Evolutionary conservation across 2,329 filamentous ascomycete species (phyloP), one percentile per base, ranked within the genome.

Genomic region (Colletotrichum tanaceti): DNA sequence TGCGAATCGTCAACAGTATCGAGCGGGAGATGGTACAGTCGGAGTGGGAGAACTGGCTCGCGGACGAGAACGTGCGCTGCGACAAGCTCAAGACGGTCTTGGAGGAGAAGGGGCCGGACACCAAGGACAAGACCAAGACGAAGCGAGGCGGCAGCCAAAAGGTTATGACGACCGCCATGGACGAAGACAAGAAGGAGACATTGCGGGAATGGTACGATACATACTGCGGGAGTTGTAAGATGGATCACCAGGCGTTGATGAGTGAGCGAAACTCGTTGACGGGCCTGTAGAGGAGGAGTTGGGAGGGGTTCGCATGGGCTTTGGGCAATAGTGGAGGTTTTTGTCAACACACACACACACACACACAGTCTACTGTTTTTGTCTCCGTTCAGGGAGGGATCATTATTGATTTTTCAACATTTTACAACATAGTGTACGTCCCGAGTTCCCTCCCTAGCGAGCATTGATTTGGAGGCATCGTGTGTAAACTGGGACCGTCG

Each of bases 21-120:
- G 96, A 98, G 83, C 86, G 87, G 67, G 94, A 98, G 78, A 90
- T 97, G 77, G 80, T 98, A 62, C 87, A 89, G 74, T 91, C 91
- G 0, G 95, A 98, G 78, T 99, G 94, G 91, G 94, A 97, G 81
- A 92, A 93, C 71, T 99, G 95, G 94, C 85, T 98, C 38, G 80
- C 87, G 3, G 91, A 93, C 72, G 96, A 99, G 81, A 90, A 89
- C 71, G 79, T 84, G 41, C 87, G 92, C 57, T 99, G 96, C 78
- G 88, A 88, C 65, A 87, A 91, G 75, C 82, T 88, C 6, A 80
- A 83, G 32, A 75, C 75, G 39, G 78, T 85, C 74, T 77, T 91
- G 22, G 59, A 71, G 4, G 75, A 76, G 49, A 71, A 75, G 4
- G 64, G 70, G 52, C 71, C 63, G 38, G 53, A 54, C 50, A 24